A percentile compares a stretch with the other conserved stretches of the same genome.
phyloP scores from a whole-genome alignment of 306 rosid species.

The Rosa chinensis region DNA sequence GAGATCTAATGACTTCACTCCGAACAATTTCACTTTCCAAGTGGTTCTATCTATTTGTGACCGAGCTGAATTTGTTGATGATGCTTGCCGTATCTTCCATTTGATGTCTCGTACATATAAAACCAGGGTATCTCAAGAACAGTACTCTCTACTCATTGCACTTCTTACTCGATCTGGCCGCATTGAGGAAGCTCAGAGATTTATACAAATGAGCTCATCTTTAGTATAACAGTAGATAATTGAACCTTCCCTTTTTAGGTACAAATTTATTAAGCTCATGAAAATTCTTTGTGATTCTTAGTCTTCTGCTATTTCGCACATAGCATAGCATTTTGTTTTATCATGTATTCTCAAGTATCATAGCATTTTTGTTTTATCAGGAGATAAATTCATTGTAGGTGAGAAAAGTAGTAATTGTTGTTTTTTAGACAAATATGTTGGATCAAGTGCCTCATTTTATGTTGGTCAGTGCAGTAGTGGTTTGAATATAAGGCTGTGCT shows the following conservation, averaged over 20 bases:
- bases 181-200: slow-evolving; percentile 56
- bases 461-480: not conserved
- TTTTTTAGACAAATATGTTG: not conserved
- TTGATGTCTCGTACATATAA: slow-evolving; percentile 52
- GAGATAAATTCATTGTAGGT: not conserved
- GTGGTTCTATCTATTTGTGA: slow-evolving; percentile 60
- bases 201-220: slow-evolving; percentile 47
- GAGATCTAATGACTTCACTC: slow-evolving; percentile 45
- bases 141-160: slow-evolving; percentile 43
- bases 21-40: slow-evolving; percentile 63
- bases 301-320: slow-evolving; percentile 2
- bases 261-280: slow-evolving; percentile 15
- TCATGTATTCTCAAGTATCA: not conserved
- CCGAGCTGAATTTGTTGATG: slow-evolving; percentile 66
- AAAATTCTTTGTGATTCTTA: not conserved
- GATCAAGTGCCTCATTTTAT: not conserved
- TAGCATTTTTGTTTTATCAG: not conserved
- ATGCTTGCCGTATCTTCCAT: slow-evolving; percentile 55
- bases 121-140: slow-evolving; percentile 52
- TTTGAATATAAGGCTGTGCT: not conserved
- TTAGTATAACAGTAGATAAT: slow-evolving; percentile 18
- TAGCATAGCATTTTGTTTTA: not conserved
- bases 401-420: not conserved
- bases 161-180: slow-evolving; percentile 63
- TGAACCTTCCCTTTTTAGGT: slow-evolving; percentile 18